Evolutionary conservation across 768 basidiomycete genomes (phyloP), one percentile per base, ranked within the genome.

Genomic region (Lactifluus rugatus): DNA sequence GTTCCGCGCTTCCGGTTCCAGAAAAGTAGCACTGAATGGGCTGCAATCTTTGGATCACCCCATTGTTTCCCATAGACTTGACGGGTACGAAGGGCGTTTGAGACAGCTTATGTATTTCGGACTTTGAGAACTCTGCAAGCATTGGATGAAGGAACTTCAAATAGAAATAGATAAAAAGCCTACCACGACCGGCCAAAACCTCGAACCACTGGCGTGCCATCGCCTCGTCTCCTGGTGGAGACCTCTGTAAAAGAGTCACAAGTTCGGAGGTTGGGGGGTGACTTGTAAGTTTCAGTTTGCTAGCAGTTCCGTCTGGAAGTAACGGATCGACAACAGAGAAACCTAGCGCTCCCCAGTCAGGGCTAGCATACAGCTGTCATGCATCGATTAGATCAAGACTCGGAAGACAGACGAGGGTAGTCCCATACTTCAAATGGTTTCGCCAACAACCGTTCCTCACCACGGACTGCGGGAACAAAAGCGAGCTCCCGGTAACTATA

Each of bases 381-480:
- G 28, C n/a, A 21, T 36, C 9, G 47, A 42, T 16, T 46, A 26
- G 14, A 56, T 51, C 21, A 41, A 34, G 14, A 31, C 5, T n/a
- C n/a, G 9, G 9, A 55, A 2, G 14, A 34, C 16, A 7, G 36
- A 47, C 23, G 53, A n/a, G 19, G 16, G 44, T 11, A 41, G 23
- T 31, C 44, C 63, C 74, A 39, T 54, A 89, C 91, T 68, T 91
- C 85, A 64, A 76, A 75, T 14, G 84, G 81, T 42, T 77, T 81
- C 2, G 81, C 85, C 58, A 90, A 66, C 57, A 78, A 76, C 31
- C 70, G 63, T n/a, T 77, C 78, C 16, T 76, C 73, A 5, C 77
- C 74, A 17, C 78, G 74, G 2, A 81, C 64, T 2, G 92, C 83
- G 1, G 95, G 95, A 46, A 99, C 81, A 72, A 89, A 99, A 0